Conservation (phyloP, 1,139 yeast species). For the Magnusiomyces tetraspermus region DNA sequence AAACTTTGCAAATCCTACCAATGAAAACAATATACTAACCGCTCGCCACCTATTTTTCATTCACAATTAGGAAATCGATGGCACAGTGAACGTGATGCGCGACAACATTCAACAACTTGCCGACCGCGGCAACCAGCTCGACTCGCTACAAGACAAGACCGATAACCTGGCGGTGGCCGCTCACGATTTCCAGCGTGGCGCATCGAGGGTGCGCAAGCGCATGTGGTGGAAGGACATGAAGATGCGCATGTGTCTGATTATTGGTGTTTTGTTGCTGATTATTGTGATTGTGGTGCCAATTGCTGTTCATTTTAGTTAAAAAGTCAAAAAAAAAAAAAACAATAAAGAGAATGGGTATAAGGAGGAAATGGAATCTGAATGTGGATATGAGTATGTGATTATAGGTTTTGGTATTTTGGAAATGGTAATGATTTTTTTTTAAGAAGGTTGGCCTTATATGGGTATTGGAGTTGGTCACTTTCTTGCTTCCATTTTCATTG, state of each 20-base stretch:
- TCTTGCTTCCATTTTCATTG: too few species aligned
- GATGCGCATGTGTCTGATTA: constrained; percentile 85
- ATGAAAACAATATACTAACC: background rate
- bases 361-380: too few species aligned
- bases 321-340: background rate
- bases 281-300: constrained; percentile 86
- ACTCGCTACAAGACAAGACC: constrained; percentile 87
- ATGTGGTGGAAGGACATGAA: constrained; percentile 99
- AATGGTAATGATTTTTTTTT: too few species aligned
- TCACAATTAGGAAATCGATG: constrained; percentile 65
- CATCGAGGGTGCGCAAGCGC: constrained; percentile 93
- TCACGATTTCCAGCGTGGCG: constrained; percentile 93
- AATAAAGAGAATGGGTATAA: background rate
- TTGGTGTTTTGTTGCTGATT: constrained; percentile 70
- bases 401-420: too few species aligned
- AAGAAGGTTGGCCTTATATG: too few species aligned
- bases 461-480: too few species aligned
- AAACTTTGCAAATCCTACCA: too few species aligned
- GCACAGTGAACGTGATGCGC: constrained; percentile 96
- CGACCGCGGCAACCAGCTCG: constrained; percentile 88
- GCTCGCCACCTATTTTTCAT: background rate
- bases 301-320: constrained; percentile 46
- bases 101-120: constrained; percentile 95
- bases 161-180: constrained; percentile 90
- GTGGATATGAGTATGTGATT: too few species aligned